phyloP scores from a whole-genome alignment of 2,329 filamentous ascomycete species.

The Orbilia oligospora region DNA sequence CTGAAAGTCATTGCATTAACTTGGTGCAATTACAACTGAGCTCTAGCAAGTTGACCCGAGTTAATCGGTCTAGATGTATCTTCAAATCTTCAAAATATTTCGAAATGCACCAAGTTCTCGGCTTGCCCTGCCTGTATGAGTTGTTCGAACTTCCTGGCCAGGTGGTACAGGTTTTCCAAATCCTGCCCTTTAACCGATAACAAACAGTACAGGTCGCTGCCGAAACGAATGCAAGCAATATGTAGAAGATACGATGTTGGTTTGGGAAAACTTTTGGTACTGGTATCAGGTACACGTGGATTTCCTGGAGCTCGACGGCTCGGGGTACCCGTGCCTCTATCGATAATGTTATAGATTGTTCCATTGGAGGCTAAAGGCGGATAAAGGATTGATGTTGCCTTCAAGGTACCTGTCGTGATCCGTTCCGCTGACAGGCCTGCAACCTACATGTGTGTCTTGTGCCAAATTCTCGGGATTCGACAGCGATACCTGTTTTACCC shows the following conservation, averaged over 20 bases:
- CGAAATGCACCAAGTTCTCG: background rate
- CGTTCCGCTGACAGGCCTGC: conserved; percentile 36
- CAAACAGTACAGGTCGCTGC: background rate
- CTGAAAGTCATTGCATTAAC: background rate
- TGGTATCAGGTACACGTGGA: conserved; percentile 10
- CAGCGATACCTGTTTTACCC: conserved; percentile 10
- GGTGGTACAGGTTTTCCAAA: conserved; percentile 3
- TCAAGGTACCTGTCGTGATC: conserved; percentile 22
- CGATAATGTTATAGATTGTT: conserved; percentile 7
- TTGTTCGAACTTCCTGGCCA: conserved; percentile 10
- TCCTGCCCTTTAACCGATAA: conserved; percentile 6
- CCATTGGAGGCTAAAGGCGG: conserved; percentile 14
- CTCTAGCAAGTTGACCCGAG: background rate
- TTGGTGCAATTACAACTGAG: background rate
- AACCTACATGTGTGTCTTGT: conserved; percentile 28
- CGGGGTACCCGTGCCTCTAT: conserved; percentile 16
- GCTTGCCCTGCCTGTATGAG: conserved; percentile 3
- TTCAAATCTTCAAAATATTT: background rate
- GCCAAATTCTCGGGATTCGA: conserved; percentile 29
- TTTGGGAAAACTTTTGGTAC: background rate
- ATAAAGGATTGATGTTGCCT: conserved; percentile 7
- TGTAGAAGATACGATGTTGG: background rate
- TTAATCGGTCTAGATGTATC: background rate
- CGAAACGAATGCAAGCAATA: background rate
- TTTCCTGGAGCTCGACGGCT: background rate